phyloP scores from a whole-genome alignment of 371 early-diverging fungal species.

The Encephalitozoon intestinalis region DNA sequence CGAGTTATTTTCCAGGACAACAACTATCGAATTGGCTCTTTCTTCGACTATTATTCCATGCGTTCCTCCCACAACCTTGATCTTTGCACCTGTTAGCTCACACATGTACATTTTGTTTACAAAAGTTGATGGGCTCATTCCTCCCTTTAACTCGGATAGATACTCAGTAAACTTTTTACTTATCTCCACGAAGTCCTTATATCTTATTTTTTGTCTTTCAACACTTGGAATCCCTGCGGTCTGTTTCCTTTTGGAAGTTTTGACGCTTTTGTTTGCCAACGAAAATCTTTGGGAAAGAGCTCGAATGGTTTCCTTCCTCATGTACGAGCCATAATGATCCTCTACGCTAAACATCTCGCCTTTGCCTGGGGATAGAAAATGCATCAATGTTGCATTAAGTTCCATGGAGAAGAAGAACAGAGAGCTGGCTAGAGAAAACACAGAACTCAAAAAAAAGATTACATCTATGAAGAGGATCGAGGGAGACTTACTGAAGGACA shows the following conservation, averaged over 20 bases:
- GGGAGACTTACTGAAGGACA: constrained; percentile 21
- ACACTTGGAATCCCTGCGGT: not conserved
- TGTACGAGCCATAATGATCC: not conserved
- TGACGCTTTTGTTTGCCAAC: not conserved
- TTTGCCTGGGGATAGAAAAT: not conserved
- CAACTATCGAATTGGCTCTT: constrained; percentile 27
- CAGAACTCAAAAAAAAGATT: constrained; percentile 33
- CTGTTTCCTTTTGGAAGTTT: not conserved
- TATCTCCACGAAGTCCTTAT: not conserved
- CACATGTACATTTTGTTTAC: constrained; percentile 19
- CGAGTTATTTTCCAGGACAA: not conserved
- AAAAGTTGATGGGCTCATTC: not conserved
- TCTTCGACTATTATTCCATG: constrained; percentile 34
- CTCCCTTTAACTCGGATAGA: not conserved
- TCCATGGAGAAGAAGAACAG: constrained; percentile 38
- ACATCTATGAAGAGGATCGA: not conserved
- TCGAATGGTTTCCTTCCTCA: constrained; percentile 10
- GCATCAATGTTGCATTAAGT: not conserved
- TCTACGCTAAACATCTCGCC: not conserved
- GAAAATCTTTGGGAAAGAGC: not conserved
- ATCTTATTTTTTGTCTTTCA: not conserved
- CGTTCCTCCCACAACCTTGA: constrained; percentile 1
- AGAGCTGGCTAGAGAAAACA: constrained; percentile 37
- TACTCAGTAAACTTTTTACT: constrained; percentile 17
- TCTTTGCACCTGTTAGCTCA: constrained; percentile 35